Evolutionary conservation across 139 green algal genomes (phyloP), one percentile per base, ranked within the genome.

Genomic region (Cymbomonas tetramitiformis): DNA sequence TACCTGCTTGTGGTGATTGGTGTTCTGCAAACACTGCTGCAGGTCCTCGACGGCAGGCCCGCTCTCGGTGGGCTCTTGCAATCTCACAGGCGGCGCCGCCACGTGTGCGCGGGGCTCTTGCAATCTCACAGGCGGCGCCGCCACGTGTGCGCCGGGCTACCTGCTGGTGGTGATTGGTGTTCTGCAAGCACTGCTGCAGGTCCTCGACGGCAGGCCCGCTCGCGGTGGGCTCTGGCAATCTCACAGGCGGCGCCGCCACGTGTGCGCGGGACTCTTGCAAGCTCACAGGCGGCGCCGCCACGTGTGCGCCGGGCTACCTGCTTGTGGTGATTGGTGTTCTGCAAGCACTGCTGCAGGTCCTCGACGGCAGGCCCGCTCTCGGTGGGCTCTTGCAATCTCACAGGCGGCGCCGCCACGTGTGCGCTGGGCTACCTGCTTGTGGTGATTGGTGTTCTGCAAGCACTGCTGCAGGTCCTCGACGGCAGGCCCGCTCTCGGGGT

Each of bases 11-110:
- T 43, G 70, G 47, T 82, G 69, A 52, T 65, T 84, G 28, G 82
- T 88, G 50, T 84, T 62, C 8, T 41, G 29, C 36, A 95, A 56
- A 67, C 86, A 94, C 0, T 74, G 62, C 0, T 68, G 66, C 21
- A 93, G 43, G 74, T 88, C 78, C 8, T 52, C 25, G 32, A 77
- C 18, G 10, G 68, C 61, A 3, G 39, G 29, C 5, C 59, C 7
- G 8, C 38, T 62, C 7, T 82, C 75, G 0, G 83, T 81, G 49
- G 78, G 86, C 38, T 93, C 85, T 21, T 81, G 28, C 94, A 84
- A 65, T 95, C 85, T 70, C 95, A 96, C 69, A 95, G 75, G 44
- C 85, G 55, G 5, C 41, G 26, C 12, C 81, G 83, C 9, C 79
- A 75, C 46, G 86, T 34, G 24, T 30, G 29, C 0, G 81, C 78